Base-by-base conservation (phyloP, 2,329 filamentous ascomycete species). In the Paramyrothecium sp. region DNA sequence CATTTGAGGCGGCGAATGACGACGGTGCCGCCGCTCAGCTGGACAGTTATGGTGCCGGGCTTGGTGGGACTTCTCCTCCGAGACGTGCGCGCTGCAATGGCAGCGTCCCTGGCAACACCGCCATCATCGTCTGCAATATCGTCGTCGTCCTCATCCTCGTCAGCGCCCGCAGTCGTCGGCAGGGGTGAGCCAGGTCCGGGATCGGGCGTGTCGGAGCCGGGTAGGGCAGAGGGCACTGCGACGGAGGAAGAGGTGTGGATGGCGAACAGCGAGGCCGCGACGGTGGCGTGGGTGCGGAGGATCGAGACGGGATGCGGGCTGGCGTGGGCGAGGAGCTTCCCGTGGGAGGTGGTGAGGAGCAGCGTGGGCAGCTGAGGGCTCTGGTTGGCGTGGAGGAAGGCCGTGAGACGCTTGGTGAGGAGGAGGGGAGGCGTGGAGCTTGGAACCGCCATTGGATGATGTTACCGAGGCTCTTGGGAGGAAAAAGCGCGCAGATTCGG, bases 281-380 rank as follows among this genome's bases (percentile, higher is more conserved):
- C 83, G 58, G 85, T 88, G 64, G 83, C 83, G 69, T 88, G 84
- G 11, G 82, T 85, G 65, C 86, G 84, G 44, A 89, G 80, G 20
- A 79, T 75, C 58, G 80, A 74, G 63, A 86, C 82, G 52, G 84
- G 75, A 49, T 83, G 76, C 2, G 78, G 72, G 53, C 82, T 84
- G 44, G 85, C 82, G 69, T 86, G 84, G 56, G 85, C 82, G 62
- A 89, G 83, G 38, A 89, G 81, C 69, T 86, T 86, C 64, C 86
- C 86, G 44, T 82, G 81, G 1, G 81, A 76, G 3, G 84, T 85
- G 51, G 83, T 82, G 49, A 89, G 77, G 59, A 87, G 79, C 56
- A 85, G 79, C 3, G 84, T 85, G 59, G 84, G 83, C 33, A 88
- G 76, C 58, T 81, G 75, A 3, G 83, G 69, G 8, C 81, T 81